Evolutionary conservation across 495 filamentous ascomycete species (phyloP).

Genomic region (Neurospora hispaniola): DNA sequence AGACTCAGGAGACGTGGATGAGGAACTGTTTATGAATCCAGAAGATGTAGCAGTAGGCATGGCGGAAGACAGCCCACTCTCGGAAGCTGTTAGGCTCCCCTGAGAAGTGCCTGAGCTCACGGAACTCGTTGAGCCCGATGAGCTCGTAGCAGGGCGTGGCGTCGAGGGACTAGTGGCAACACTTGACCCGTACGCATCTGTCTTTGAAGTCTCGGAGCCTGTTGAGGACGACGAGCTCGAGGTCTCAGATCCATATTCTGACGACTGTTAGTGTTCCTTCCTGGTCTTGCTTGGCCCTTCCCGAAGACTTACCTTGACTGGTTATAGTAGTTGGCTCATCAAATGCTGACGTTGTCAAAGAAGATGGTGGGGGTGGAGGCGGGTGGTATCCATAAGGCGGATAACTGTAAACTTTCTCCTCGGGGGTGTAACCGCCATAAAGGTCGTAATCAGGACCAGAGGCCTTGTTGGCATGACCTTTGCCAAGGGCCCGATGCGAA

Average conservation of each 20-base stretch:
- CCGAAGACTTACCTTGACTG: slow-evolving; percentile 1
- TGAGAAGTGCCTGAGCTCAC: neutral
- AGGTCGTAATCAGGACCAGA: slow-evolving; percentile 16
- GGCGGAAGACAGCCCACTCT: neutral
- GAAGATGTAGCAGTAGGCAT: neutral
- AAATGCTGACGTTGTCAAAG: slow-evolving; percentile 11
- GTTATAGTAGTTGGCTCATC: slow-evolving; percentile 2
- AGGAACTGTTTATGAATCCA: neutral
- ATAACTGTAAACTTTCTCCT: slow-evolving; percentile 27
- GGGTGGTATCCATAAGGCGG: slow-evolving; percentile 35
- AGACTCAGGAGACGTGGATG: neutral
- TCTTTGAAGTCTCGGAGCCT: slow-evolving; percentile 7
- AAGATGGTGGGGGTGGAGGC: slow-evolving; percentile 20
- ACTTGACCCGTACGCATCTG: slow-evolving; percentile 5
- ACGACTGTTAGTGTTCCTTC: slow-evolving; percentile 1
- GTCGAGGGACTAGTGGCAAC: neutral
- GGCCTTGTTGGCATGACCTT: slow-evolving; percentile 3
- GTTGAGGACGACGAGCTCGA: slow-evolving; percentile 7
- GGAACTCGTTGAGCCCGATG: neutral
- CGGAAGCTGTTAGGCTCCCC: neutral
- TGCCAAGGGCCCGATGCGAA: slow-evolving; percentile 14
- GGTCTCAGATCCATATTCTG: slow-evolving; percentile 7
- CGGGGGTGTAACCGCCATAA: slow-evolving; percentile 13
- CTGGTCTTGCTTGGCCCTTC: slow-evolving; percentile 2
- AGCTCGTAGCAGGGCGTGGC: neutral